Conservation (phyloP, 495 filamentous ascomycete species). For the Margaritispora aquatica region DNA sequence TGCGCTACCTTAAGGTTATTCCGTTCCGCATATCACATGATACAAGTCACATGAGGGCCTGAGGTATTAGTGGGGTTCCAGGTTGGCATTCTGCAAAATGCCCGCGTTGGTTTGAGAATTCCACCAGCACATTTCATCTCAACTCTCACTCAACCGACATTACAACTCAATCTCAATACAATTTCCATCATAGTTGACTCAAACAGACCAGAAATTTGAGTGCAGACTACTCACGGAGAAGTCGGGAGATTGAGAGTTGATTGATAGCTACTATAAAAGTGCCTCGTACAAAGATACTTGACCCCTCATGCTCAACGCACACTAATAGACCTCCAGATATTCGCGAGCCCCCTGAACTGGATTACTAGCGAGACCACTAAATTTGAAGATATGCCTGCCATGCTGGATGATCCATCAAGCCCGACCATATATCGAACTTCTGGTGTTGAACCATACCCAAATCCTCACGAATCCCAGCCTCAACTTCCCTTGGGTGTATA, state of each 20-base stretch:
- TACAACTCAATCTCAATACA: neutral
- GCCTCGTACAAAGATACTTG: neutral
- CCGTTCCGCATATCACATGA: neutral
- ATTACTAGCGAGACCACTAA: neutral
- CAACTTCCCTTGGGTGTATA: constrained; percentile 63
- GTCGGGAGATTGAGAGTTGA: too few relatives aligned
- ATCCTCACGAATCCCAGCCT: constrained; percentile 44
- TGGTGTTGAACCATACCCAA: constrained; percentile 57
- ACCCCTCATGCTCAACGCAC: neutral
- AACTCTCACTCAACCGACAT: neutral
- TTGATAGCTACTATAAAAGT: too few relatives aligned
- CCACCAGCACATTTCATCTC: neutral
- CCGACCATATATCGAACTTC: constrained; percentile 57
- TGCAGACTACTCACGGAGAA: too few relatives aligned
- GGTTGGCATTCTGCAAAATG: neutral
- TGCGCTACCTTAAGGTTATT: too few relatives aligned
- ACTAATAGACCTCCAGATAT: neutral
- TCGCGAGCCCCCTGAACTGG: neutral
- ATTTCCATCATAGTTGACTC: neutral
- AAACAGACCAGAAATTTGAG: too few relatives aligned
- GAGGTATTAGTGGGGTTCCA: too few relatives aligned
- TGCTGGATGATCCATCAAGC: constrained; percentile 70
- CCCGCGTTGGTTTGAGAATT: neutral
- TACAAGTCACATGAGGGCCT: neutral
- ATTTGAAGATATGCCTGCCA: constrained; percentile 64